Conservation (phyloP, 192 early-diverging fungal genomes). For the Dispira parvispora region DNA sequence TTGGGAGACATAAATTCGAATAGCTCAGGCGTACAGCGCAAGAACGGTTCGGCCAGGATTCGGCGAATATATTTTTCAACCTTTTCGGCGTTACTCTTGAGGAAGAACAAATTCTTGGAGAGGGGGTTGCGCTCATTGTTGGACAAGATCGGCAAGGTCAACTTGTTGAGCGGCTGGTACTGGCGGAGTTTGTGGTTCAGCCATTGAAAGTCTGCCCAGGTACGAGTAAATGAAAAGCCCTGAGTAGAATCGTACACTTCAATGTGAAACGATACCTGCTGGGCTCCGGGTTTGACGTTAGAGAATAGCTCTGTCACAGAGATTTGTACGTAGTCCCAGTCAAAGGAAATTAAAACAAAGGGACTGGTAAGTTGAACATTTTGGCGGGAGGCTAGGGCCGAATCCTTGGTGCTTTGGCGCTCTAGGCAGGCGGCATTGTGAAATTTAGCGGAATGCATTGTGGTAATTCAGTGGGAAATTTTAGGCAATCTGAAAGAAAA, state of each 20-base stretch:
- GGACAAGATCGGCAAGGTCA: constrained; percentile 8
- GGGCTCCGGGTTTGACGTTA: neutral
- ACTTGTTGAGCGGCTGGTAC: constrained; percentile 9
- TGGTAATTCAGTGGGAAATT: too few relatives aligned
- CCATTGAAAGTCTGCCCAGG: constrained; percentile 10
- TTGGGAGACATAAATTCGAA: constrained; percentile 7
- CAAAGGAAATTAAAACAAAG: neutral
- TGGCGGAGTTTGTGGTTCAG: constrained; percentile 11
- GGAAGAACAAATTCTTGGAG: constrained; percentile 10
- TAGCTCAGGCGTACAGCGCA: constrained; percentile 10
- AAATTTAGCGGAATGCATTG: too few relatives aligned
- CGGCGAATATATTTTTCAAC: constrained; percentile 8
- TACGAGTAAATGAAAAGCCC: constrained; percentile 5
- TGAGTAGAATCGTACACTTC: constrained; percentile 10
- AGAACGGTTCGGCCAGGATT: constrained; percentile 8
- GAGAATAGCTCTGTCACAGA: neutral
- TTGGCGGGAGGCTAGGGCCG: neutral
- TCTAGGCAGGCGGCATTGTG: neutral
- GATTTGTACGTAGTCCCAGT: constrained; percentile 9
- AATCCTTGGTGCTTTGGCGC: neutral
- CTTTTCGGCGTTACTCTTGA: constrained; percentile 11
- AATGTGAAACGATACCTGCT: neutral
- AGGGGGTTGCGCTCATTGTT: neutral
- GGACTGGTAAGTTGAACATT: neutral
- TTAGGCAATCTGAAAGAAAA: too few relatives aligned